phyloP scores from a whole-genome alignment of 2,329 filamentous ascomycete species.

The Xylaria sp. region DNA sequence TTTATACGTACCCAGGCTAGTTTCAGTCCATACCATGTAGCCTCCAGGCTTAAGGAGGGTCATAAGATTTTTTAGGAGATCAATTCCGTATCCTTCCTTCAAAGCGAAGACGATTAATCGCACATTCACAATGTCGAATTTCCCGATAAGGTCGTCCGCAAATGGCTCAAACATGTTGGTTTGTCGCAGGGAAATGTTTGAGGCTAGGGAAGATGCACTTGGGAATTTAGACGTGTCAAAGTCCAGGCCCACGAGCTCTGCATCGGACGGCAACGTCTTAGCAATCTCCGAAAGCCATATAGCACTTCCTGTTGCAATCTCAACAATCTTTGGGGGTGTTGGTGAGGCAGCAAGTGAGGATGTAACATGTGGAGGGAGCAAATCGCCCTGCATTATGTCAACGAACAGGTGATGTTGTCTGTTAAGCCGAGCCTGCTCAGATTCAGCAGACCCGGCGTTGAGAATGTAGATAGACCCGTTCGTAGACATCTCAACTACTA shows the following conservation, averaged over 20 bases:
- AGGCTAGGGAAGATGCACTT: neutral
- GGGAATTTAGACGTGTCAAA: conserved; percentile 34
- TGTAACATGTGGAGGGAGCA: conserved; percentile 31
- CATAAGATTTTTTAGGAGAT: conserved; percentile 31
- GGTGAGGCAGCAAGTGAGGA: conserved; percentile 9
- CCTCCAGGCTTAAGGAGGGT: conserved; percentile 35
- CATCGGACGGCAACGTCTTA: conserved; percentile 24
- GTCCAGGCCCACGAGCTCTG: conserved; percentile 34
- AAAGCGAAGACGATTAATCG: conserved; percentile 34
- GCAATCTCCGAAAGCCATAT: conserved; percentile 30
- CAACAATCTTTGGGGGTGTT: conserved; percentile 28
- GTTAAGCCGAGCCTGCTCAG: conserved; percentile 30
- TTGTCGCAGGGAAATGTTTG: conserved; percentile 29
- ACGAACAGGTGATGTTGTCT: conserved; percentile 29
- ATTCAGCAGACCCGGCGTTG: conserved; percentile 26
- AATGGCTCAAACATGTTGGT: conserved; percentile 34
- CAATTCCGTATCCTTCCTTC: conserved; percentile 23
- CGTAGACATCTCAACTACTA: conserved; percentile 4
- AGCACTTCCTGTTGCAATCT: conserved; percentile 31
- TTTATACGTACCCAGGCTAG: conserved; percentile 27
- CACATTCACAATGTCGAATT: conserved; percentile 37
- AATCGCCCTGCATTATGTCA: conserved; percentile 29
- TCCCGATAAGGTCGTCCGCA: conserved; percentile 29
- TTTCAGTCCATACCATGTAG: conserved; percentile 32
- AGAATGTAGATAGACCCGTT: conserved; percentile 33